Conservation (phyloP, 1,284 basidiomycete species). For the Mycena sp. region DNA sequence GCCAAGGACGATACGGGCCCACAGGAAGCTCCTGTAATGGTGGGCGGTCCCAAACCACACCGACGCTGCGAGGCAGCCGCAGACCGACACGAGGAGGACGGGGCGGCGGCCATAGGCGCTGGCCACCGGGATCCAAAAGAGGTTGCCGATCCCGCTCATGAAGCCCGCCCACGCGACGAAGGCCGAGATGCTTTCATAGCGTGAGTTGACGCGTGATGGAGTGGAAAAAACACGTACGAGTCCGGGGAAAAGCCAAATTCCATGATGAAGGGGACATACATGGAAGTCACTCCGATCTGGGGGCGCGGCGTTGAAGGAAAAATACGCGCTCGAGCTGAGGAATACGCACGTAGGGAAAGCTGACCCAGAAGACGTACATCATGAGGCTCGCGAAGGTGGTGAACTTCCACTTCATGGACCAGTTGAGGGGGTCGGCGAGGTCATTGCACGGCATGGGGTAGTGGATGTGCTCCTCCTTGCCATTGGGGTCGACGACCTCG, state of each 20-base stretch:
- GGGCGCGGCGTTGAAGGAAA: neutral
- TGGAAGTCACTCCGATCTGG: conserved; percentile 17
- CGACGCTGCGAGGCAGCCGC: conserved; percentile 12
- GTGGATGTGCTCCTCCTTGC: conserved; percentile 15
- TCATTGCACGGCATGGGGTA: conserved; percentile 26
- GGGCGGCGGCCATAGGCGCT: conserved; percentile 11
- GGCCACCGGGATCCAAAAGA: conserved; percentile 18
- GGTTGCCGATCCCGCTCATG: conserved; percentile 18
- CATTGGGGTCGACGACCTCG: conserved; percentile 17
- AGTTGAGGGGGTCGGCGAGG: conserved; percentile 16
- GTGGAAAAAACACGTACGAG: neutral
- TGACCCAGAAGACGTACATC: conserved; percentile 17
- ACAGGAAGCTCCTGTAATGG: conserved; percentile 15
- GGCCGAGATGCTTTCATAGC: conserved; percentile 8
- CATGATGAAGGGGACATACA: conserved; percentile 8
- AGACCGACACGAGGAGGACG: conserved; percentile 6
- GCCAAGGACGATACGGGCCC: conserved; percentile 14
- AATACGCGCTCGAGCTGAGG: neutral
- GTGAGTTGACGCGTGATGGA: neutral
- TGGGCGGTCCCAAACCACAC: conserved; percentile 15
- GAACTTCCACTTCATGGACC: conserved; percentile 5
- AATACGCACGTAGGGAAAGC: conserved; percentile 11
- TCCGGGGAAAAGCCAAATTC: conserved; percentile 14
- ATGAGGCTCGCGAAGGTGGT: conserved; percentile 1
- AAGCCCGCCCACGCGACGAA: conserved; percentile 19